phyloP scores from a whole-genome alignment of 192 early-diverging fungal species.

The Helicostylum pulchrum region DNA sequence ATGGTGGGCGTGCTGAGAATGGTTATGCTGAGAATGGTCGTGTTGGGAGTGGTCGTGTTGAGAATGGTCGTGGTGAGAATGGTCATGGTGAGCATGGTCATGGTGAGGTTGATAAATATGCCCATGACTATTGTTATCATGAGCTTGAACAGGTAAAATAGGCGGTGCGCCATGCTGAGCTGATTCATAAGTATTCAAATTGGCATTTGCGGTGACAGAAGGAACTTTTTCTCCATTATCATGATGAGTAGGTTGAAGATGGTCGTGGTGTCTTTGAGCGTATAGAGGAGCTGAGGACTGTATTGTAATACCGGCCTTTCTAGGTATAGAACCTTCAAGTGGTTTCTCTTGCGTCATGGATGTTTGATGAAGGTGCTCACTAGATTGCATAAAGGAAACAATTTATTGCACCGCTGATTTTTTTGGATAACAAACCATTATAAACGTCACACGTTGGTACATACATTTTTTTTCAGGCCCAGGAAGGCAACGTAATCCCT shows the following conservation, averaged over 20 bases:
- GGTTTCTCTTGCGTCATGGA: slow-evolving; percentile 5
- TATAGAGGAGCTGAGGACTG: slow-evolving; percentile 9
- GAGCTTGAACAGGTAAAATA: not conserved
- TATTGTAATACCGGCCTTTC: slow-evolving; percentile 1
- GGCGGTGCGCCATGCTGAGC: not conserved
- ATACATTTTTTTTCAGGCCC: no score
- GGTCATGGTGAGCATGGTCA: slow-evolving; percentile 8
- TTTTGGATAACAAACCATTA: no score
- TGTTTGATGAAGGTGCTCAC: no score
- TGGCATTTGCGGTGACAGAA: no score
- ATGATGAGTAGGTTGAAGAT: not conserved
- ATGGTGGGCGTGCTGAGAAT: slow-evolving; percentile 1
- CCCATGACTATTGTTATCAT: not conserved
- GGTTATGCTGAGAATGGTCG: slow-evolving; percentile 1
- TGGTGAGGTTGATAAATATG: slow-evolving; percentile 7
- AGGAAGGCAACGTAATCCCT: no score
- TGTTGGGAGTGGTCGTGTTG: slow-evolving; percentile 25
- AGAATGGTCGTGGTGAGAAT: slow-evolving; percentile 23
- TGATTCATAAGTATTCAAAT: no score
- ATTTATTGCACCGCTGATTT: no score
- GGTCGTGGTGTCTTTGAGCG: slow-evolving; percentile 1
- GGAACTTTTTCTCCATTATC: not conserved
- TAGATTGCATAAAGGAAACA: no score
- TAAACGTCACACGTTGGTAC: no score
- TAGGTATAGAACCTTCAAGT: not conserved